These are phyloP conservation scores for Trametes sp. DNA, from an alignment of 1,284 basidiomycete genomes.

Conservation along the genomic window DNA sequence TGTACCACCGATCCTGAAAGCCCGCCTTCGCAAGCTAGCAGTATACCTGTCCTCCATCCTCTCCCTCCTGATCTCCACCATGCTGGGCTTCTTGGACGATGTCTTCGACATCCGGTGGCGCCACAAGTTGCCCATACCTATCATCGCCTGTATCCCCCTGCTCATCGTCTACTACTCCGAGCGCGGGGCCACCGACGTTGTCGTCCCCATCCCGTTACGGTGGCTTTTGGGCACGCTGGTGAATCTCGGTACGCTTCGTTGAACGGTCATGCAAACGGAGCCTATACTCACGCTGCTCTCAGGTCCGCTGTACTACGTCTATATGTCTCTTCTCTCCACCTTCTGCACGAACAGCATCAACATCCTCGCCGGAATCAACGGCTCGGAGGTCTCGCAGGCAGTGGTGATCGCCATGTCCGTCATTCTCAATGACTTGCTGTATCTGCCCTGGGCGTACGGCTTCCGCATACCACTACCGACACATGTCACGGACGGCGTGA, in stretches of 20 bases:
- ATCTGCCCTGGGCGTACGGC: constrained; percentile 83
- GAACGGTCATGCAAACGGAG: not conserved
- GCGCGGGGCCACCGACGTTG: constrained; percentile 92
- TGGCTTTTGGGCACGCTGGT: constrained; percentile 79
- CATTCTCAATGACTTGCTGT: constrained; percentile 91
- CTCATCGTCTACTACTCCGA: constrained; percentile 97
- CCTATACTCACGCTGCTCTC: not conserved
- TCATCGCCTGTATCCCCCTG: constrained; percentile 94
- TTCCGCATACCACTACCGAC: constrained; percentile 76
- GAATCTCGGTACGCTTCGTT: constrained; percentile 77
- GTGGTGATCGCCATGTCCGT: constrained; percentile 93
- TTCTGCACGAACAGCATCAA: constrained; percentile 99
- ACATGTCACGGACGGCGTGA: constrained; percentile 73
- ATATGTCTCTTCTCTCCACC: constrained; percentile 95
- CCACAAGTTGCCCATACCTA: constrained; percentile 96
- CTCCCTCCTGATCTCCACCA: constrained; percentile 89
- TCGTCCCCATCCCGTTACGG: constrained; percentile 86
- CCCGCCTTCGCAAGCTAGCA: constrained; percentile 64
- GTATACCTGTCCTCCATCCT: constrained; percentile 94
- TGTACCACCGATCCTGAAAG: constrained; percentile 5
- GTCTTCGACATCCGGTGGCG: constrained; percentile 99
- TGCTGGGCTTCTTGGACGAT: constrained; percentile 97
- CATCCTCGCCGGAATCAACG: constrained; percentile 98
- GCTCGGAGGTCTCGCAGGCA: constrained; percentile 94
- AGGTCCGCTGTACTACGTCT: constrained; percentile 96